Evolutionary conservation across 2,329 filamentous ascomycete species (phyloP).

Genomic region (Teratosphaeriaceae sp.): DNA sequence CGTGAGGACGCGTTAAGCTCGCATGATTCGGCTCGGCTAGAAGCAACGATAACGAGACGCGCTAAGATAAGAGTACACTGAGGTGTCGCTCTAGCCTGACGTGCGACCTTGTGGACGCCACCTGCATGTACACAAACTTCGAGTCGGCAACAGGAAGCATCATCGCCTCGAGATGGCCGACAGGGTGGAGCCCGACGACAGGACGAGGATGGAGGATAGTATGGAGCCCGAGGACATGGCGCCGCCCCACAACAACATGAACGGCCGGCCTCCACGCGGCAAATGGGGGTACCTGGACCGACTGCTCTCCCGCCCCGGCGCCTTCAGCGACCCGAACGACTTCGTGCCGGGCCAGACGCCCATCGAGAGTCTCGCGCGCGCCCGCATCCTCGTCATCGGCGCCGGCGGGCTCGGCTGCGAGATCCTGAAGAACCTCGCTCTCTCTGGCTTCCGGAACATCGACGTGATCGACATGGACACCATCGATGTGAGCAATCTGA

Average conservation of each 20-base stretch:
- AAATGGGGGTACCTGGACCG: conserved; percentile 71
- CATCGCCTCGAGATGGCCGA: too few species aligned
- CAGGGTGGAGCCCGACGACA: too few species aligned
- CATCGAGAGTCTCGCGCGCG: conserved; percentile 54
- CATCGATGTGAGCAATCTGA: conserved; percentile 96
- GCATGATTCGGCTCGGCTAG: too few species aligned
- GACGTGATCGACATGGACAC: conserved; percentile 99
- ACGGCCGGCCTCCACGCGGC: conserved; percentile 4
- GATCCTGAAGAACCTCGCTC: conserved; percentile 89
- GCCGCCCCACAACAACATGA: conserved; percentile 17
- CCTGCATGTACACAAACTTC: too few species aligned
- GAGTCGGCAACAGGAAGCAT: too few species aligned
- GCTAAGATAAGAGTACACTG: too few species aligned
- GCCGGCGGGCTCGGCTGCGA: conserved; percentile 93
- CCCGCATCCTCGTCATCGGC: conserved; percentile 63
- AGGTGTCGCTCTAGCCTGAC: too few species aligned
- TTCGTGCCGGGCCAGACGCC: conserved; percentile 42
- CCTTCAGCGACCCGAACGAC: conserved; percentile 62
- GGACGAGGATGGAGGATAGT: conserved; percentile 15
- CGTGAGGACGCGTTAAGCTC: too few species aligned
- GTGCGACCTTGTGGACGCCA: too few species aligned
- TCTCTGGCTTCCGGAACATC: conserved; percentile 94
- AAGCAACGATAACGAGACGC: too few species aligned
- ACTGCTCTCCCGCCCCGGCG: conserved; percentile 68
- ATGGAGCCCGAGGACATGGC: conserved; percentile 13